Base-by-base conservation (phyloP, 768 basidiomycete genomes). In the Amanita molliuscula region DNA sequence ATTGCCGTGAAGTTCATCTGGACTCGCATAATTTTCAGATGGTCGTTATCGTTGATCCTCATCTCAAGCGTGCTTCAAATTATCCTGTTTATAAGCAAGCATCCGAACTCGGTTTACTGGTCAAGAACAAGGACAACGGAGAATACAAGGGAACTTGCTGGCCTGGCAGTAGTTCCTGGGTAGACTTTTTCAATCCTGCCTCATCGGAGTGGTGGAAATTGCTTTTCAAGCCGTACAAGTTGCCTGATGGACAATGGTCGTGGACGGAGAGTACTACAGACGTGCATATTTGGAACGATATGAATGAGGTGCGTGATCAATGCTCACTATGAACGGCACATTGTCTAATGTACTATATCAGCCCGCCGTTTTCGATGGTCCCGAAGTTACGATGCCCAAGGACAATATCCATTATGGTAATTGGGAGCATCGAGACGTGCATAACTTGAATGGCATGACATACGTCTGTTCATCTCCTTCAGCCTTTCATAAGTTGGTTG, bases 101-200 rank as follows among this genome's bases (percentile, higher is more conserved):
- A 0, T 80, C 82, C 16, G 89, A 95, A 2, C 73, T 80, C n/a
- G 82, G 74, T 33, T 63, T 96, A 8, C 78, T 98, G 33, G 81
- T 91, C 55, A 97, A 92, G 65, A 77, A 81, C 28, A 76, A 80
- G 34, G 82, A 81, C 43, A 72, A 84, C 51, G 80, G 80, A 46
- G 89, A 95, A 65, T 94, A 88, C 57, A 93, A 97, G 58, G 96
- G 96, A n/a, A 96, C 91, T 92, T 99, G 96, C 67, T 99, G 96
- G 96, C 80, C 89, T 18, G 96, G 96, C 33, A 91, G 85, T 64
- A 88, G 84, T 54, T 87, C 92, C 5, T 99, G 95, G 95, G 83
- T 93, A 34, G 96, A 99, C 61, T 96, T 90, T 69, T 96, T 98
- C 79, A 85, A 97, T 61, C 92, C 92, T 28, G 73, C 66, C 28